Evolutionary conservation across 2,329 filamentous ascomycete species (phyloP), one percentile per base, ranked within the genome.

Genomic region (Fusarium scirpi): DNA sequence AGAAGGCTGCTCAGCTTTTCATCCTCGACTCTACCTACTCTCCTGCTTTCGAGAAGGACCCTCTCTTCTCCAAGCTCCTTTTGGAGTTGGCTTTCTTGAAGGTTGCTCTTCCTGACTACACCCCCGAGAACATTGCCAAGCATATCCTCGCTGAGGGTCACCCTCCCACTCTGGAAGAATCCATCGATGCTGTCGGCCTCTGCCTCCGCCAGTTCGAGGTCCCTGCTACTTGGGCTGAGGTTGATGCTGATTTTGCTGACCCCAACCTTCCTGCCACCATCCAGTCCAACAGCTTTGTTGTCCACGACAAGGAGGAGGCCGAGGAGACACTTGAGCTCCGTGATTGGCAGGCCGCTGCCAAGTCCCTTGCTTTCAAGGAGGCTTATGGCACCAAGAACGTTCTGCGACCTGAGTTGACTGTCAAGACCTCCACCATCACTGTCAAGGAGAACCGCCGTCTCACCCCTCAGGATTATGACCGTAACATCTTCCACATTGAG

Each of bases 401-500:
- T 56, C 89, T 99, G 43, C 92, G 96, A 57, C 96, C 96, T 13
- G 96, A 99, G 76, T 85, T 97, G 58, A 84, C 91, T 12, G 90
- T 93, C 77, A 94, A 95, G 87, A 98, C 95, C 3, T 91, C 88
- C 76, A 93, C 94, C 44, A 92, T 98, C 57, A 91, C 90, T 58
- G 94, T 99, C 81, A 94, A 97, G 85, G 96, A 98, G 85, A 98
- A 97, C 84, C 93, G 96, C 67, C 90, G 96, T 70, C 88, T 99
- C 58, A 99, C 96, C 0, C 96, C 96, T 5, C 76, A 82, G 25
- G 92, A 90, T 32, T 99, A 99, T 79, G 94, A 98, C 81, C 94
- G 96, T 75, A 98, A 99, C 86, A 98, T 99, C 82, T 99, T 99
- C 91, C 96, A 99, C 84, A 98, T 99, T 69, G 96, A 99, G 82